Evolutionary conservation across 768 basidiomycete genomes (phyloP), one percentile per base, ranked within the genome.

Genomic region (Asterophora lycoperdoides): DNA sequence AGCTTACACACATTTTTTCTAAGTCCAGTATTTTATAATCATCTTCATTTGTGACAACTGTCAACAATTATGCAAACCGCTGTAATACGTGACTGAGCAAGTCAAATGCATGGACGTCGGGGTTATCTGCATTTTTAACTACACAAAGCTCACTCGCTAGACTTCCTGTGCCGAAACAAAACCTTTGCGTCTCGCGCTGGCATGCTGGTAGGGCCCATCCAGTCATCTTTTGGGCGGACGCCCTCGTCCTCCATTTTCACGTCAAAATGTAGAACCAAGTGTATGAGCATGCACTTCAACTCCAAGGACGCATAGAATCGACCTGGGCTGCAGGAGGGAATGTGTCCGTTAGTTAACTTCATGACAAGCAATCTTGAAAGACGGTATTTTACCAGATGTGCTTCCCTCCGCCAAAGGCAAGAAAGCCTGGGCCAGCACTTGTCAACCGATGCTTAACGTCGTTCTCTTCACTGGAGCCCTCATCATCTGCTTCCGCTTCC

Each of bases 231-330:
- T 15, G 67, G 66, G 8, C 61, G 51, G 14, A 57, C 56, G 0
- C 59, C 60, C 14, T 60, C 63, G 2, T 56, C 33, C 32, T 64
- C 64, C 37, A 68, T 53, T 47, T 68, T 72, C 40, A 78, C 52
- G 52, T 73, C 73, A 50, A 70, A 75, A 38, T 66, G 63, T 45
- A 61, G 34, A 17, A 79, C 53, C 15, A 74, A 52, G 32, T 75
- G 64, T 0, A 76, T 74, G 35, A 80, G 46, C 64, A 78, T 70
- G 0, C 66, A 49, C 54, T 79, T 78, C 20, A 78, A 39, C 51
- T 71, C 70, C 5, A 50, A 58, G 0, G 71, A 64, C 2, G 72
- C 74, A 50, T 78, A 74, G 57, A 73, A 75, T 1, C 76, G 67
- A 15, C 74, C 68, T 5, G 71, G 68, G 39, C 65, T 56, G 33